Evolutionary conservation across 2,329 filamentous ascomycete species (phyloP).

Genomic region (Cladosporium oxysporum): DNA sequence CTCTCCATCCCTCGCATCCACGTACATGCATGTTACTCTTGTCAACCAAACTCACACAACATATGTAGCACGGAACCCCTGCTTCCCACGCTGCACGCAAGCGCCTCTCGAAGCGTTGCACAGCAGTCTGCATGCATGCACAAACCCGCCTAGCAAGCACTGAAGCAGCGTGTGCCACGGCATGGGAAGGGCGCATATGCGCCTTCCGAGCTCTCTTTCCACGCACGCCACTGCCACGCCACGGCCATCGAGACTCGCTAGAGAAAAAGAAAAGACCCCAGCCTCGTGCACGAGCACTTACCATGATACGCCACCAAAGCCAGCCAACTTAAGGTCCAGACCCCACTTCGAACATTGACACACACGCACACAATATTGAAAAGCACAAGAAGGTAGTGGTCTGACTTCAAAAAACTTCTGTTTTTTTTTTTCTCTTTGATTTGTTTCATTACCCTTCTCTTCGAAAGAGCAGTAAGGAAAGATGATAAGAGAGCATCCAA

Average conservation of each 20-base stretch:
- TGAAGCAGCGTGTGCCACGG: not conserved
- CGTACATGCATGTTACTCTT: not conserved
- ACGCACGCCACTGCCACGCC: not conserved
- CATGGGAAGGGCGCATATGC: not conserved
- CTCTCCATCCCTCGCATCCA: not conserved
- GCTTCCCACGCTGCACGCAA: slow-evolving; percentile 9
- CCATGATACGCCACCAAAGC: not conserved
- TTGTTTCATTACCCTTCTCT: slow-evolving; percentile 5
- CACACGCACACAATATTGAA: not conserved
- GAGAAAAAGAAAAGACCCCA: not conserved
- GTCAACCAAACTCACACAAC: not conserved
- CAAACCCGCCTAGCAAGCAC: not conserved
- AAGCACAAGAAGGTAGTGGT: not conserved
- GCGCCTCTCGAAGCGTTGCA: slow-evolving; percentile 19
- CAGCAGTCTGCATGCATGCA: not conserved
- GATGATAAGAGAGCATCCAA: not conserved
- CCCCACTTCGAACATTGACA: not conserved
- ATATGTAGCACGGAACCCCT: not conserved
- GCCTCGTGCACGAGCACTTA: slow-evolving; percentile 2
- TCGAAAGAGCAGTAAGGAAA: not conserved
- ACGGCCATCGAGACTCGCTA: not conserved
- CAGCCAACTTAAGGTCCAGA: not conserved
- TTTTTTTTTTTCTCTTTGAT: not conserved
- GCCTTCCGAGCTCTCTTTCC: not conserved
- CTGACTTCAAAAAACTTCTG: not conserved